Evolutionary conservation across 2,329 filamentous ascomycete genomes (phyloP), one percentile per base, ranked within the genome.

Genomic region (Neonectria punicea): DNA sequence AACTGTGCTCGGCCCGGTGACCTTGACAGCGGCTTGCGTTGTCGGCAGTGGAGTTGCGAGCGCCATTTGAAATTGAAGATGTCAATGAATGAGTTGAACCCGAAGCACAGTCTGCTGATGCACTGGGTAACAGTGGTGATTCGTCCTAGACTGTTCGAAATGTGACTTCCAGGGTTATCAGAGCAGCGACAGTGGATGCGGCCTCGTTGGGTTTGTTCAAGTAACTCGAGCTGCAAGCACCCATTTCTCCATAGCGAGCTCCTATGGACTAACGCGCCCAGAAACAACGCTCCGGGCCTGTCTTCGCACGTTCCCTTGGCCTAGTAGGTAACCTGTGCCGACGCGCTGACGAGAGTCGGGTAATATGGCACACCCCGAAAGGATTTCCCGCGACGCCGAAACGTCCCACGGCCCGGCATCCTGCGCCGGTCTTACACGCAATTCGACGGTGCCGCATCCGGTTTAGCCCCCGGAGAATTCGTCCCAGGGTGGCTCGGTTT

Each of bases 21-120:
- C 49, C 28, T 63, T 63, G 41, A 63, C 54, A n/a, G 61, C 61
- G 6, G 49, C 51, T 32, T 63, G 61, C 11, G 61, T 63, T 20
- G 47, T 18, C 13, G 61, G 61, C 7, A 63, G 61, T 5, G 53
- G 36, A 30, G 47, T 30, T 39, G 46, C 9, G 36, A 44, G 36
- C 34, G 59, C 59, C 59, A 62, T 62, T 58, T 46, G 16, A 43
- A 50, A 25, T 25, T 46, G 36, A 39, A 28, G 34, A 57, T 47
- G 1, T n/a, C 13, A 25, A 20, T 5, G 20, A 41, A 57, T 3
- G 11, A n/a, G 13, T 41, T 36, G 36, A 53, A 11, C 36, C 25
- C 25, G 22, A 34, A 51, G 49, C 11, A 18, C 16, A 34, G 9
- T 32, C 7, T 25, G 14, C 32, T 16, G 22, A 39, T 22, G 32